phyloP scores from a whole-genome alignment of 2,329 filamentous ascomycete species.

The Chaetothyriales sp. region DNA sequence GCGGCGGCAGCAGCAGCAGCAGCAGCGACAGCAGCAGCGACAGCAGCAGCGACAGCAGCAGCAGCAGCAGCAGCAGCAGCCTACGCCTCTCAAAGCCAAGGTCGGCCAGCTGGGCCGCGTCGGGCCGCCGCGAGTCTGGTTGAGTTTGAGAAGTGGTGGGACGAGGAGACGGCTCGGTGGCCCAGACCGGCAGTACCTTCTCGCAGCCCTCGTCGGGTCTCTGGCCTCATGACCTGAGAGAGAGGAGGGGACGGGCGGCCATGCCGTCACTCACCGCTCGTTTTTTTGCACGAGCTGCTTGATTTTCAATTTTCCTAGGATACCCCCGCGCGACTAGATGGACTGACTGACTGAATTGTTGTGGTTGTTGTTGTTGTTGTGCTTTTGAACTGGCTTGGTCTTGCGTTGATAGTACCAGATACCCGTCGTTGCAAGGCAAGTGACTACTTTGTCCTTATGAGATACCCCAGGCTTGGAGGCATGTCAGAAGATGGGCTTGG shows the following conservation, averaged over 20 bases:
- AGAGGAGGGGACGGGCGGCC: slow-evolving; percentile 4
- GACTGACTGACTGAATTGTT: neutral
- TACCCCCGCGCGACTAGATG: neutral
- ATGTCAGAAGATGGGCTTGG: neutral
- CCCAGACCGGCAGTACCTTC: slow-evolving; percentile 13
- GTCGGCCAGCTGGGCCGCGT: slow-evolving; percentile 10
- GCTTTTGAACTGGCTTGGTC: neutral
- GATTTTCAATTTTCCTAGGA: neutral
- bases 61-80: too few relatives aligned
- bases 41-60: too few relatives aligned
- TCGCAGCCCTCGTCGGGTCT: slow-evolving; percentile 20
- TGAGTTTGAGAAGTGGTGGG: slow-evolving; percentile 22
- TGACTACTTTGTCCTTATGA: neutral
- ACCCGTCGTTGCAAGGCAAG: neutral
- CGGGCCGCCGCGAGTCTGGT: slow-evolving; percentile 17
- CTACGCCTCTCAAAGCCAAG: slow-evolving; percentile 17
- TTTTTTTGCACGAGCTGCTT: neutral
- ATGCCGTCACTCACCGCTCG: neutral
- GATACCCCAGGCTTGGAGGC: neutral
- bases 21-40: too few relatives aligned
- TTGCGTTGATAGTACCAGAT: neutral
- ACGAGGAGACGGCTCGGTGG: slow-evolving; percentile 10
- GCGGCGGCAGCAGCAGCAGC: too few relatives aligned
- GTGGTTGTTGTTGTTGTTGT: too few relatives aligned
- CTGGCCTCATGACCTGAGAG: slow-evolving; percentile 18